Base-by-base conservation (phyloP, 202 grass and related monocot species). In the Hordeum pubiflorum region DNA sequence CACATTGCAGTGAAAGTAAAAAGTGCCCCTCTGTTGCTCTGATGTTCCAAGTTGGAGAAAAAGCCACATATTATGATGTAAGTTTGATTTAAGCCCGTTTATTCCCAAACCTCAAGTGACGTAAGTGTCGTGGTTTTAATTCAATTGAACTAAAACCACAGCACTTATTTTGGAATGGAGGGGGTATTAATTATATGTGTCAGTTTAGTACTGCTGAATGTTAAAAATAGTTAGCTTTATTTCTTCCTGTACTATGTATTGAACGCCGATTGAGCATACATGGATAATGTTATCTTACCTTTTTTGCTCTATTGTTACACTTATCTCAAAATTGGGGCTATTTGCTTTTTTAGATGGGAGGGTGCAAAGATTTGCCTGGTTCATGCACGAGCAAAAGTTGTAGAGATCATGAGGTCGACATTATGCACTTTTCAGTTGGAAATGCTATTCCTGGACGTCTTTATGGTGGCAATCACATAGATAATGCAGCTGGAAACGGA, bases 31-130 rank as follows among this genome's bases (percentile, higher is more conserved):
- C 92, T 77, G 90, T 96, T 70, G 90, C 96, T 96, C 92, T 99
- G 78, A 99, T 99, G 96, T 99, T 99, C 89, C 92, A 95, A 99
- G 87, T 96, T 82, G 96, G 96, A 87, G 92, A 87, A 67, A 87
- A 91, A 50, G 96, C 96, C 17, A 90, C 90, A 34, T 99, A 96
- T 74, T 50, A 93, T 74, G 63, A 94, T 90, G 96, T 99, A 91
- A 91, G 89, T 79, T 80, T 82, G 36, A 43, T 62, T 24, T 76
- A 5, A 7, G 36, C 31, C 37, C 52, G 56, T 56, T 43, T 90
- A 70, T 85, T 82, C 34, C 43, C 40, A 40, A 20, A 10, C 67
- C 67, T 69, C 63, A 40, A 44, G 14, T 82, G 65, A 60, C 37
- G 18, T 32, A 32, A 32, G 31, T 32, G 31, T 32, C 4, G 3